Base-by-base conservation (phyloP, 495 filamentous ascomycete species). In the Ascodesmis nigricans region DNA sequence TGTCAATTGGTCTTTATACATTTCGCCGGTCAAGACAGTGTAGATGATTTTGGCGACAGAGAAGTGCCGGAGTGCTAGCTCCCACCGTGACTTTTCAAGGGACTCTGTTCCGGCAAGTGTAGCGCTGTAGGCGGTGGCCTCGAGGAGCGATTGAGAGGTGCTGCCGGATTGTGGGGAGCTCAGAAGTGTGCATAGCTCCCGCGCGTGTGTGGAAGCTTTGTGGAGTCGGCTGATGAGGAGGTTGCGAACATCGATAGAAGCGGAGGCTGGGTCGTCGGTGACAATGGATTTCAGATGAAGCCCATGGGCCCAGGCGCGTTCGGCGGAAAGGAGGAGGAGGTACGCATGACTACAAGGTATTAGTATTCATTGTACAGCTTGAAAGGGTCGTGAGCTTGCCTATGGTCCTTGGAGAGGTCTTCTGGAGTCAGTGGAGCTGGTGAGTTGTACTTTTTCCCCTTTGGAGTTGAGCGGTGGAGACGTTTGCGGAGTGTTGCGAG, bases 301-400 rank as follows among this genome's bases (percentile, higher is more conserved):
- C 33, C 83, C 90, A 50, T 91, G 73, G 1, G 90, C 90, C 82
- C 90, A 95, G 33, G 90, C 79, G 43, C 90, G 67, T 58, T 99
- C 90, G 38, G 82, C 67, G 21, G 72, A 74, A 43, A 91, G 67
- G 35, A 99, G 65, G 26, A 83, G 62, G 26, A 91, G 65, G 39
- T 79, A 63, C 24, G 76, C 68, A 52, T 73, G 84, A 48, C 83
- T 91, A 38, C 18, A 38, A 26, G 9, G 16, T 35, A 16, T 30
- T 34, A n/a, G 16, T 25, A 38, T 58, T 36, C 52, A 29, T 31
- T 30, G 26, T 21, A 29, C 10, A 14, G n/a, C 21, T 18, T 19
- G 32, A 18, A 40, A 5, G 17, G 28, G 20, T 6, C 30, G 29
- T 31, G 14, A n/a, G 47, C 63, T 44, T 71, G 91, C 81, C 74